Evolutionary conservation across 495 filamentous ascomycete species (phyloP), one percentile per base, ranked within the genome.

Genomic region (Geoglossum glabrum): DNA sequence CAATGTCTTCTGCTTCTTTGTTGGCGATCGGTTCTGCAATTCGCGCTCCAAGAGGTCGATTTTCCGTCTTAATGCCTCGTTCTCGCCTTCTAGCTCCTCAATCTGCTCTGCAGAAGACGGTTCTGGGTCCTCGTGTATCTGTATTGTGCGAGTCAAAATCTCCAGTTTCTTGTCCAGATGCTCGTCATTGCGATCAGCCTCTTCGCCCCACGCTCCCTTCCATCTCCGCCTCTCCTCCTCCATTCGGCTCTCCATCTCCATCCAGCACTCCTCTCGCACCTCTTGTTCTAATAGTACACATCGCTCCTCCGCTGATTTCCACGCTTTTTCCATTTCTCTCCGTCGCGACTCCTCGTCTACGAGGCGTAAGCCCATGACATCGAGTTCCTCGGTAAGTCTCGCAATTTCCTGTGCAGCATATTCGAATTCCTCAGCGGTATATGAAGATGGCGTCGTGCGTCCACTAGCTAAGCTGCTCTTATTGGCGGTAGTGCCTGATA

Each of bases 141-240:
- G 76, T 40, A 90, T 82, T 17, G 79, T 78, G 38, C 83, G 74
- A 51, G 84, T 81, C 52, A 95, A 72, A 25, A 96, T 79, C 64
- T 96, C 92, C 10, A 96, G 75, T 71, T 98, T 98, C 61, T 79
- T 76, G 67, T 96, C 89, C 58, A 93, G 74, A 69, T 92, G 88
- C 66, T 87, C 87, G 43, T 94, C 86, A 36, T 77, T 74, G 40
- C 72, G 73, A 38, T 76, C 81, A 57, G 70, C 64, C 67, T 95
- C 84, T 15, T 71, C 78, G 31, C 82, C 82, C 74, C 83, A 78
- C 17, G 80, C 82, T 15, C 72, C 79, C 61, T 85, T 80, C 86
- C 86, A 95, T 21, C 84, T 74, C 30, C 74, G 74, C 68, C 86
- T 79, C 64, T 94, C 87, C 25, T 78, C 71, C 59, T 82, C 80